Base-by-base conservation (phyloP, 164 flowering plant genomes). In the Stephania cephalantha region DNA sequence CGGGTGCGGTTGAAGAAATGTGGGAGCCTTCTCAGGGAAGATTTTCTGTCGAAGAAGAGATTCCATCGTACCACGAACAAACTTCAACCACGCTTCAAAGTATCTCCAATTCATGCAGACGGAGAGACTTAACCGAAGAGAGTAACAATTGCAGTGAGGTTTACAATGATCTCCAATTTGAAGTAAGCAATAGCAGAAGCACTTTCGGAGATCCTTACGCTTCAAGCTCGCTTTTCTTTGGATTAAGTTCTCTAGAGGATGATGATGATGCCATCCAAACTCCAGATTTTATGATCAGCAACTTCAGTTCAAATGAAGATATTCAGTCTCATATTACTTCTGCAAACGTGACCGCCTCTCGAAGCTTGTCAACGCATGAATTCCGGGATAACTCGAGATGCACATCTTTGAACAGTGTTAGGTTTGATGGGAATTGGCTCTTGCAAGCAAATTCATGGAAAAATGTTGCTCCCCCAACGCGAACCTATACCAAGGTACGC, bases 271-370 rank as follows among this genome's bases (percentile, higher is more conserved):
- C 42, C 42, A 86, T 91, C 72, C 90, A 84, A 67, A 86, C 86
- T 75, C 88, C 90, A 42, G 92, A 88, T 77, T 88, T 86, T 76
- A 75, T 88, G 9, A 78, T 89, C 0, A 85, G 90, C 1, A 87
- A 82, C 82, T 83, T 88, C 63, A 86, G 88, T 74, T 85, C 92
- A n/a, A 90, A 86, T 82, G 97, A 93, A 71, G 98, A 92, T 84
- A 83, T 93, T 78, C 98, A 93, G 81, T 96, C 98, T 70, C 98
- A 92, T 86, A 88, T 95, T 44, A 92, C 97, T 6, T 85, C 94
- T 20, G 87, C 90, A 13, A 92, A 93, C 76, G 82, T 90, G 68
- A 88, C 84, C 20, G 93, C 90, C 63, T 90, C 97, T 31, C 97
- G 88, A 78, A 83, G 86, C 64, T 87, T 90, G 78, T 88, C 94